Base-by-base conservation (phyloP, 2,329 filamentous ascomycete genomes). In the Coniochaeta prunicola region DNA sequence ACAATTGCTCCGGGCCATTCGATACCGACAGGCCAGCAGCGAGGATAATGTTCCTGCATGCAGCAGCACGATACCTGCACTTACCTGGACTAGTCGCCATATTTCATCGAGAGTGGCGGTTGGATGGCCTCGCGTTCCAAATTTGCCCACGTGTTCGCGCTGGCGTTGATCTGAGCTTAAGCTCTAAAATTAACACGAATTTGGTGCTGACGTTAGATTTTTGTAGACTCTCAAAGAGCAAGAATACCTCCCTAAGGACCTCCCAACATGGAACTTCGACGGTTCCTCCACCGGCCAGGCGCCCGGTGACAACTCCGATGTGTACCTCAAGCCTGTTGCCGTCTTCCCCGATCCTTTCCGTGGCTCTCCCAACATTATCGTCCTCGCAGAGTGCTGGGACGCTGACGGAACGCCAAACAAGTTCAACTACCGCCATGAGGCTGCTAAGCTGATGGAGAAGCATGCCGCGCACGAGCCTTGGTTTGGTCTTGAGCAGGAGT, bases 361-460 rank as follows among this genome's bases (percentile, higher is more conserved):
- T 68, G 79, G 81, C 61, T 84, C 84, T 65, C 85, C 88, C 73
- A 91, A 90, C 76, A 82, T 90, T 72, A 81, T 91, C 70, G 89
- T 91, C 70, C 85, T 91, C 73, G 86, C 85, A 74, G 89, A 91
- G 78, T 90, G 86, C 73, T 91, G 87, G 86, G 87, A 90, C 74
- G 78, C 84, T 57, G 88, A 91, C 76, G 88, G 88, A 71, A 86
- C 82, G 63, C 94, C 94, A 77, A 99, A 97, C 87, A 92, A 96
- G 78, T 97, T 85, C 89, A 99, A 99, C 89, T 90, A 88, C 87
- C 91, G 94, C 67, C 89, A 97, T 74, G 93, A 97, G 71, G 89
- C 87, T 70, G 85, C 85, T 72, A 89, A 94, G 76, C 82, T 97
- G 69, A 96, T 97, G 91, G 86, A 94, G 76, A 83, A 87, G 63